Base-by-base conservation (phyloP, 306 rosid species). In the Rosa chinensis region DNA sequence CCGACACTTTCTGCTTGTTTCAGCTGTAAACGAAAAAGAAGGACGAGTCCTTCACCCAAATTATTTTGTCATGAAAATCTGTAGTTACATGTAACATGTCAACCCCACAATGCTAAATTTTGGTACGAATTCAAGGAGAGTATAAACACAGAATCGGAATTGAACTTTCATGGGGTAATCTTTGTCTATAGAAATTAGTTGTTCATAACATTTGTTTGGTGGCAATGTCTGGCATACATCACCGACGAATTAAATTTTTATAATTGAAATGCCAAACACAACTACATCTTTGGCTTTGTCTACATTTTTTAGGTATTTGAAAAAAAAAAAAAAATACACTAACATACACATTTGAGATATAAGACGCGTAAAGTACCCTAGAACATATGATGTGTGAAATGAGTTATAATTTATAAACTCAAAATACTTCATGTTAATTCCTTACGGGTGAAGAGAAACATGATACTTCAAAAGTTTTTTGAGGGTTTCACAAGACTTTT, bases 51-150 rank as follows among this genome's bases (percentile, higher is more conserved):
- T 53, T 53, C 68, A 32, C 37, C 37, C 37, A 2, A 40, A 74
- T 13, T 39, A 74, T 42, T 42, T 9, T 20, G 25, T 20, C 42
- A 8, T 9, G 6, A 10, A 18, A 50, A 10, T 14, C 53, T 21
- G 32, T 35, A 50, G 1, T 10, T 6, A n/a, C 77, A 55, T 6
- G 2, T 12, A 23, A 25, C 70, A 16, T 23, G 70, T 16, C 7
- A 75, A 75, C 69, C 78, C 78, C 28, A 59, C 70, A 49, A 8
- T 59, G 55, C 70, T 43, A 75, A 8, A 44, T 59, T 17, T 44
- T 42, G 68, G 48, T 42, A 23, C 68, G 68, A 58, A 3, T 58
- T 74, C 2, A 14, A 40, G 50, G 12, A 6, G 35, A 49, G 25
- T 72, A 5, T 17, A 50, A 52, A 58, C 39, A 13, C 40, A 55